Evolutionary conservation across 495 filamentous ascomycete genomes (phyloP).

Genomic region (Trichoderma asperelloides): DNA sequence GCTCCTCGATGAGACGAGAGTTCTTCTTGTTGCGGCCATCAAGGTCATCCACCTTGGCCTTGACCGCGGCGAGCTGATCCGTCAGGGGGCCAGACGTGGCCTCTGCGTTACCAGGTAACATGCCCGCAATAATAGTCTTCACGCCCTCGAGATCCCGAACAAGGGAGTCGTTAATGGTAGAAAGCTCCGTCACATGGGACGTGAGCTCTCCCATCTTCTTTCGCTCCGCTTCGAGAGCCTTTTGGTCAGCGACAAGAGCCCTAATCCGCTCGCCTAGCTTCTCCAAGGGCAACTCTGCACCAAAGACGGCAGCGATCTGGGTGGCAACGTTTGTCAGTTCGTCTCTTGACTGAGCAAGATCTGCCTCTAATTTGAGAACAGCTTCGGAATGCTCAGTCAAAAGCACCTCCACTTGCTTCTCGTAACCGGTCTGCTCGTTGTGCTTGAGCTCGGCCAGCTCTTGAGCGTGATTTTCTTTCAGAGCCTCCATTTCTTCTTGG

Average conservation of each 20-base stretch:
- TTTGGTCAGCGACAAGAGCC: conserved; percentile 40
- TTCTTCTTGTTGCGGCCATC: conserved; percentile 69
- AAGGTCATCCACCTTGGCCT: conserved; percentile 59
- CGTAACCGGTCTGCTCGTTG: conserved; percentile 29
- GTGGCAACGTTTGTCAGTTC: conserved; percentile 56
- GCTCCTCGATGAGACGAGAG: conserved; percentile 81
- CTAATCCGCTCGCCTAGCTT: conserved; percentile 46
- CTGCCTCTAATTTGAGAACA: conserved; percentile 53
- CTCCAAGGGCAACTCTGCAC: conserved; percentile 44
- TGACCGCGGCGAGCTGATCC: conserved; percentile 61
- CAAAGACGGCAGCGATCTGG: conserved; percentile 44
- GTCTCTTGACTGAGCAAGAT: conserved; percentile 61
- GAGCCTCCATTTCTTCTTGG: conserved; percentile 35
- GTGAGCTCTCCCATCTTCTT: conserved; percentile 45
- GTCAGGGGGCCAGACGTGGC: conserved; percentile 41
- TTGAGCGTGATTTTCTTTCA: conserved; percentile 35
- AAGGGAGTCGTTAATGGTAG: conserved; percentile 44
- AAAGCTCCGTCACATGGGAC: conserved; percentile 37
- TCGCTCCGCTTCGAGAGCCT: conserved; percentile 44
- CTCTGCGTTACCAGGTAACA: conserved; percentile 22
- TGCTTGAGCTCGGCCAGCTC: conserved; percentile 42
- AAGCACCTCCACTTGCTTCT: conserved; percentile 34
- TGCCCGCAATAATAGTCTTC: conserved; percentile 33
- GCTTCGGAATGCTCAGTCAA: conserved; percentile 49
- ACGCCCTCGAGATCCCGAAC: conserved; percentile 46